Conservation (phyloP, 805 yeast genomes). For the Nakazawaea populi region DNA sequence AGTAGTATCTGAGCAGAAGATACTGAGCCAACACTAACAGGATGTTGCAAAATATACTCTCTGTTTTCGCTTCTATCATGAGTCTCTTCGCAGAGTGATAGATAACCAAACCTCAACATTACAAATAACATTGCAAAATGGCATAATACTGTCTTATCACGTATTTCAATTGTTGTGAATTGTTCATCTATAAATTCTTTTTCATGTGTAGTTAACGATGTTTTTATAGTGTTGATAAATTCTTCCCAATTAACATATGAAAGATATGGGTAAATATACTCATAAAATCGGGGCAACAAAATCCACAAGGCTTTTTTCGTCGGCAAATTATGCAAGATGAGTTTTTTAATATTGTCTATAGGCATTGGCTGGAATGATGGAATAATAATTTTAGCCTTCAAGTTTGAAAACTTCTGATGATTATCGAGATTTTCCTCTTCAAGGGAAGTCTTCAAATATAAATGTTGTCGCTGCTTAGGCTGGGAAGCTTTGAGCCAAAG, state of each 20-base stretch:
- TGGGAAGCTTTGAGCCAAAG: conserved; percentile 7
- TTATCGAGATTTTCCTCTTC: background rate
- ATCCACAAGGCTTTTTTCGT: conserved; percentile 38
- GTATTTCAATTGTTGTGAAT: conserved; percentile 26
- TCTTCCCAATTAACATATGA: conserved; percentile 38
- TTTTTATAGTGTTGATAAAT: conserved; percentile 24
- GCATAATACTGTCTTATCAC: conserved; percentile 42
- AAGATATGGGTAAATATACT: conserved; percentile 37
- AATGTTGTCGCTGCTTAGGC: conserved; percentile 5
- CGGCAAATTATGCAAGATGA: conserved; percentile 34
- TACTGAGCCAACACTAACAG: conserved; percentile 38
- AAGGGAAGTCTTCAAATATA: conserved; percentile 1
- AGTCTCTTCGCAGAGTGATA: conserved; percentile 29
- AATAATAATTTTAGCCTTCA: background rate
- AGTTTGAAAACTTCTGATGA: background rate
- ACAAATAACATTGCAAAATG: conserved; percentile 37
- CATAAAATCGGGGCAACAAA: conserved; percentile 36
- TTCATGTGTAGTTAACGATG: conserved; percentile 30
- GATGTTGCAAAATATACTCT: conserved; percentile 36
- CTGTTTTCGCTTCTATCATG: conserved; percentile 23
- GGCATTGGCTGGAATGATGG: conserved; percentile 8
- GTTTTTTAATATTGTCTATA: background rate
- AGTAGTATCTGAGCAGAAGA: conserved; percentile 49
- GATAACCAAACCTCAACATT: conserved; percentile 35
- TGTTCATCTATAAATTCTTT: conserved; percentile 22